Base-by-base conservation (phyloP, 345 rosid genomes). In the Noccaea caerulescens region DNA sequence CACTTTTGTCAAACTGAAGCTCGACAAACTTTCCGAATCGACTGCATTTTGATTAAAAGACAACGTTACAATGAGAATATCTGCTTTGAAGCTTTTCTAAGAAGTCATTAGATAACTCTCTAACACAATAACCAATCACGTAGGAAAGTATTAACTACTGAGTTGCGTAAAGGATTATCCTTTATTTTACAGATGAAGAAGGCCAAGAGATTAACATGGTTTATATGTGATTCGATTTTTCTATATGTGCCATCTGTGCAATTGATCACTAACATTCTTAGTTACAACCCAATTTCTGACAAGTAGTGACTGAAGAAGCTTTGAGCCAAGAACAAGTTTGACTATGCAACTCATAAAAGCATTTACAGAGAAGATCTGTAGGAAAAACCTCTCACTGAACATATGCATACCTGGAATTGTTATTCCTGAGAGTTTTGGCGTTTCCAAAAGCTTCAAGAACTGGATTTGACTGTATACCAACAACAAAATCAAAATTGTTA, bases 371-470 rank as follows among this genome's bases (percentile, higher is more conserved):
- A 63, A 58, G 38, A 58, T 65, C 36, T 0, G 23, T 25, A 32
- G 38, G 53, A 65, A 66, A 62, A 73, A 16, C 2, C 68, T 47
- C 53, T 68, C 10, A 43, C 58, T 58, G 36, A 68, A 59, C 60
- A 72, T 33, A 45, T 2, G 52, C 75, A 72, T 79, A 91, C 99
- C 99, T 94, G 66, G 99, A 94, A 82, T 94, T 94, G 83, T 94
- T 94, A 73, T 94, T 94, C 83, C 99, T 86, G 34, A 94, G 95
- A 73, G 99, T 94, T 77, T 94, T 94, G 13, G 99, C 99, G 76
- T 95, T 95, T 30, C 99, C 99, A 85, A 95, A 95, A 72, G 99
- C 97, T 92, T 95, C 99, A 79, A 95, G 99, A 80, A 95, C 99
- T 38, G 99, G 99, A 84, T 95, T 95, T 59, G 99, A 95, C 99